Base-by-base conservation (phyloP, 164 flowering plant species). In the Liquidambar formosana region DNA sequence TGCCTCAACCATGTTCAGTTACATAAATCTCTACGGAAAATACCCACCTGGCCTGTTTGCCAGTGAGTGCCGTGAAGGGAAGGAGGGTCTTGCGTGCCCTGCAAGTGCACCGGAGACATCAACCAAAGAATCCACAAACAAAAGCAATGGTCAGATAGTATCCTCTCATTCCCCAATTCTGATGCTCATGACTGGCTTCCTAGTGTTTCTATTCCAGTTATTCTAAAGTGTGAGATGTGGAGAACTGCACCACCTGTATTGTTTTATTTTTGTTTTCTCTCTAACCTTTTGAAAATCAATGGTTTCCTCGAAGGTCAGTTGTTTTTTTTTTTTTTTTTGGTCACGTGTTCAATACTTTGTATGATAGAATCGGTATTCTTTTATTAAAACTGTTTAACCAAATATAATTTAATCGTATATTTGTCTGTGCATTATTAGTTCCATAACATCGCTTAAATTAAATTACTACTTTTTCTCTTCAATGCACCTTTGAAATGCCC, bases 11-110 rank as follows among this genome's bases (percentile, higher is more conserved):
- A 80, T 86, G 85, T 86, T 86, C 75, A 83, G 85, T 73, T 86
- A 86, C 82, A 80, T 87, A 0, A 80, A 83, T 70, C 66, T 82
- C 49, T 71, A 79, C 22, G 91, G 91, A 0, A 76, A 75, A n/a
- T 85, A 83, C 78, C 91, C 91, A 0, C 85, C 87, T 10, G 86
- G 88, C 44, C 76, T 85, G 10, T 87, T 87, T 41, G 78, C 88
- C 57, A 77, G 44, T 15, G 66, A 68, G 33, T 83, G 87, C 68
- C 67, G 57, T 1, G 87, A 70, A 54, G 78, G 65, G n/a, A 76
- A 82, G 60, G 46, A 78, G 4, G 83, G 86, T 63, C 81, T 82
- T 15, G 28, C 22, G 0, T 82, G 86, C 70, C 74, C 74, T 61
- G 72, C 76, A 10, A 0, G 2, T 11, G 18, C 77, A 2, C 79